phyloP scores from a whole-genome alignment of 257 asterid species.

The Avicennia marina region DNA sequence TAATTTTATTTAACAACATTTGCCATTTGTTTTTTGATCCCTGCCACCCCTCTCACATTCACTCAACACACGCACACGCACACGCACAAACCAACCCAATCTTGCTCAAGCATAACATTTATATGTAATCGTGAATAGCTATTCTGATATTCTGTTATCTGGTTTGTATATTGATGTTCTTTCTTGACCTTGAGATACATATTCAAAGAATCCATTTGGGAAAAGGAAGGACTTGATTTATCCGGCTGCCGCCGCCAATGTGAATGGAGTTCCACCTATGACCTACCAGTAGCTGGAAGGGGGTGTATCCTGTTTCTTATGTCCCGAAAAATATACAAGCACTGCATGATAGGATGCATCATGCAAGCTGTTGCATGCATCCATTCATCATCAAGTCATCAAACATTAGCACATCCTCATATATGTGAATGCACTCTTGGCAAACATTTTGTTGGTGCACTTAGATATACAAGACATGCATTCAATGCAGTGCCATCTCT shows the following conservation, averaged over 20 bases:
- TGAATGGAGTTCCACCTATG: conserved; percentile 62
- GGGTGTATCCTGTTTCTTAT: conserved; percentile 73
- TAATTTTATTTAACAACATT: no score
- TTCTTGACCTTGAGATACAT: conserved; percentile 70
- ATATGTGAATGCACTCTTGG: conserved; percentile 34
- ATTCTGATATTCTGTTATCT: no score
- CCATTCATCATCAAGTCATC: conserved; percentile 75
- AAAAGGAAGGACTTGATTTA: conserved; percentile 67
- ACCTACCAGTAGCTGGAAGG: conserved; percentile 87
- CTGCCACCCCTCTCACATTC: no score
- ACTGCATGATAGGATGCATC: conserved; percentile 84
- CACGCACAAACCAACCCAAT: no score
- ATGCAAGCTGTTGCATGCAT: conserved; percentile 91
- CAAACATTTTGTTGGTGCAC: conserved; percentile 35
- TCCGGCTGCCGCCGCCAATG: conserved; percentile 36
- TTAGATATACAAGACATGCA: conserved; percentile 46
- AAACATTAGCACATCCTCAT: conserved; percentile 56
- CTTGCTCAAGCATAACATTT: no score
- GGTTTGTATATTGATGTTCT: conserved; percentile 20
- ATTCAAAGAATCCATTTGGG: conserved; percentile 99
- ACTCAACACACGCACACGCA: no score
- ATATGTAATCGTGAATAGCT: no score
- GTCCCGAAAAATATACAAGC: conserved; percentile 55
- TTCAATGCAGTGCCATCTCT: conserved; percentile 32
- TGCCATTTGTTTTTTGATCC: no score